These are phyloP conservation scores for Pseudocercospora fuligena DNA, from an alignment of 2,329 filamentous ascomycete species.

Conservation along the genomic window DNA sequence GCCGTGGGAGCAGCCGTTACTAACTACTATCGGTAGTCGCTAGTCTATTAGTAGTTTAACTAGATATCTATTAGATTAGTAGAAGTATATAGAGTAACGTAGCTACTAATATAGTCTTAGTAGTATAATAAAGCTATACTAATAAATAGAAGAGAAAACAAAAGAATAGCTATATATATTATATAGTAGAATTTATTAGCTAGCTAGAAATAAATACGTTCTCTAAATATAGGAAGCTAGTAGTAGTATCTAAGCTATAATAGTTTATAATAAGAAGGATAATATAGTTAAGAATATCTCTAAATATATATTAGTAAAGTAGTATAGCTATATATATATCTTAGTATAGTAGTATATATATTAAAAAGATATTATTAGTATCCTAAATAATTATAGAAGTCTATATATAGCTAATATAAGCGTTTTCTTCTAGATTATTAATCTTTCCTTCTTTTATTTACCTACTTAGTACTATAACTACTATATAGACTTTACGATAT, in stretches of 20 bases:
- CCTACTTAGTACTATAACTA: no score
- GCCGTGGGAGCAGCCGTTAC: no score
- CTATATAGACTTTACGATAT: no score
- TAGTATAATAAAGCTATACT: no score
- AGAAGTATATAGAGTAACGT: no score
- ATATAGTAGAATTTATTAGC: background rate
- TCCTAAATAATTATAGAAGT: constrained; percentile 4
- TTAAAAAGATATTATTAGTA: constrained; percentile 1
- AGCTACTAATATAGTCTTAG: no score
- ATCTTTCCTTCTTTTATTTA: background rate
- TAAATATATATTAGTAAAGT: background rate
- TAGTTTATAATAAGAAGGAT: background rate
- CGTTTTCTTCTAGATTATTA: background rate
- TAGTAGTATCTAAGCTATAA: background rate
- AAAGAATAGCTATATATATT: no score
- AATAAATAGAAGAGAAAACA: no score
- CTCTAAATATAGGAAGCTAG: background rate
- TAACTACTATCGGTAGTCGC: no score
- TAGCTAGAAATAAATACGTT: background rate
- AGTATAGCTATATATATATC: background rate
- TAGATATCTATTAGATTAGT: no score
- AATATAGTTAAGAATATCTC: background rate
- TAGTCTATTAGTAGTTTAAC: no score
- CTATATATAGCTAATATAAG: no score
- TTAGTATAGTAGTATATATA: background rate